Percentiles rank a stretch among this genome's conserved stretches.
These are phyloP conservation scores for Arabis alpina DNA, from an alignment of 345 rosid genomes.

Conservation along the genomic window DNA sequence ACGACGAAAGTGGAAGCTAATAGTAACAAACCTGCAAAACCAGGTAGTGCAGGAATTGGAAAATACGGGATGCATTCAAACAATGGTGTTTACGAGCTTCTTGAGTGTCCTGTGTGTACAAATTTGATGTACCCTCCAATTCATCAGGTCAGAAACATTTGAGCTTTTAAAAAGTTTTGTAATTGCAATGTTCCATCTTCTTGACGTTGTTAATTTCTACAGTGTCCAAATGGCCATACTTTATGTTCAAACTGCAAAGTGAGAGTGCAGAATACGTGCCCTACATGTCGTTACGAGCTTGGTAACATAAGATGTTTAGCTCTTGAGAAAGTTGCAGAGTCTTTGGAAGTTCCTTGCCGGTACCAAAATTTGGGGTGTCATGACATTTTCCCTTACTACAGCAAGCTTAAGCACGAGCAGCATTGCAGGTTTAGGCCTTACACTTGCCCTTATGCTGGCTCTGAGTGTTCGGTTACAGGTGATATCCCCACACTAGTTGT, in stretches of 20 bases:
- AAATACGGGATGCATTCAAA: conserved; percentile 59
- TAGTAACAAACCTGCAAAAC: conserved; percentile 56
- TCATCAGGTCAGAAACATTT: conserved; percentile 59
- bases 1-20: conserved; percentile 49
- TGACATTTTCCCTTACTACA: conserved; percentile 80
- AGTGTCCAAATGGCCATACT: conserved; percentile 97
- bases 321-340: conserved; percentile 88
- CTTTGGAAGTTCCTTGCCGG: conserved; percentile 85
- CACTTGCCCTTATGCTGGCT: conserved; percentile 90
- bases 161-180: background rate
- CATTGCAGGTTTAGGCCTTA: conserved; percentile 81
- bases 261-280: conserved; percentile 79
- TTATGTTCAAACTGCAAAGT: conserved; percentile 81
- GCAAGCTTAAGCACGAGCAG: conserved; percentile 88
- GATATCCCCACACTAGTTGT: conserved; percentile 68
- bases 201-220: conserved; percentile 15
- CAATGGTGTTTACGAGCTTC: conserved; percentile 77
- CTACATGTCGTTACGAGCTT: conserved; percentile 86
- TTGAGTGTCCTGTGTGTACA: conserved; percentile 85
- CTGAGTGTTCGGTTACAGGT: conserved; percentile 84
- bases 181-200: conserved; percentile 12
- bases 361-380: conserved; percentile 77
- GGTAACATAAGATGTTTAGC: conserved; percentile 96
- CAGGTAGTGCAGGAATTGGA: conserved; percentile 50
- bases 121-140: conserved; percentile 88